Evolutionary conservation across 139 green algal species (phyloP).

Genomic region (Chloropicon primus): DNA sequence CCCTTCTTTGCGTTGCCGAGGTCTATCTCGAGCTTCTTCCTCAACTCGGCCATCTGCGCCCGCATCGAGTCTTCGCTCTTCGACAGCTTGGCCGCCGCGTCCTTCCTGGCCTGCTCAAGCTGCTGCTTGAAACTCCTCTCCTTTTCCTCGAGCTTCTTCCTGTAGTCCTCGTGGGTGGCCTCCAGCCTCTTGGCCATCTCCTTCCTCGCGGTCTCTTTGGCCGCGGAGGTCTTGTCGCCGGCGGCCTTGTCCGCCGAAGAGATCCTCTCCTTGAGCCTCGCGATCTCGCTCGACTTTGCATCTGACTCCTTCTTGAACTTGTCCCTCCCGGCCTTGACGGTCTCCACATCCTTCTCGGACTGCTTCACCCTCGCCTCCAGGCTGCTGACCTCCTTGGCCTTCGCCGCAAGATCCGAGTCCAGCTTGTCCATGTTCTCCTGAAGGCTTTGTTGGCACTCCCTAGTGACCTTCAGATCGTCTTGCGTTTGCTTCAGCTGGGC

Average conservation of each 20-base stretch:
- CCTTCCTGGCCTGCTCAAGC: no score
- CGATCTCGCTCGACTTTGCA: not conserved
- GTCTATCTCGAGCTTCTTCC: no score
- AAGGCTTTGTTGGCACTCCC: slow-evolving; percentile 6
- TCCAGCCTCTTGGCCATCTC: no score
- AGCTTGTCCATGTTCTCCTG: slow-evolving; percentile 25
- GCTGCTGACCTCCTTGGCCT: slow-evolving; percentile 15
- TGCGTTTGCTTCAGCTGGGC: not conserved
- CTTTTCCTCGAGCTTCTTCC: no score
- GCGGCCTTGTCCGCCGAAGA: not conserved
- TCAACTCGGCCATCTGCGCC: no score
- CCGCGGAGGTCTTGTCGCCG: not conserved
- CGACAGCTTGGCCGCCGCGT: no score
- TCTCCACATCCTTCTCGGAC: not conserved
- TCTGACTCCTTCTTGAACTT: not conserved
- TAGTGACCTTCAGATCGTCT: not conserved
- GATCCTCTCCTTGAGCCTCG: not conserved
- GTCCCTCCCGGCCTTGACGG: not conserved
- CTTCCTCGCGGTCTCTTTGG: no score
- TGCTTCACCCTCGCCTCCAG: not conserved
- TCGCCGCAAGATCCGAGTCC: slow-evolving; percentile 12
- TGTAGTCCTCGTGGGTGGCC: no score
- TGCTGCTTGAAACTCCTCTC: no score
- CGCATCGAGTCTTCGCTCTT: no score
- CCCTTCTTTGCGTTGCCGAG: no score